Evolutionary conservation across 2,329 filamentous ascomycete species (phyloP), one percentile per base, ranked within the genome.

Genomic region (Ascochyta fabae): DNA sequence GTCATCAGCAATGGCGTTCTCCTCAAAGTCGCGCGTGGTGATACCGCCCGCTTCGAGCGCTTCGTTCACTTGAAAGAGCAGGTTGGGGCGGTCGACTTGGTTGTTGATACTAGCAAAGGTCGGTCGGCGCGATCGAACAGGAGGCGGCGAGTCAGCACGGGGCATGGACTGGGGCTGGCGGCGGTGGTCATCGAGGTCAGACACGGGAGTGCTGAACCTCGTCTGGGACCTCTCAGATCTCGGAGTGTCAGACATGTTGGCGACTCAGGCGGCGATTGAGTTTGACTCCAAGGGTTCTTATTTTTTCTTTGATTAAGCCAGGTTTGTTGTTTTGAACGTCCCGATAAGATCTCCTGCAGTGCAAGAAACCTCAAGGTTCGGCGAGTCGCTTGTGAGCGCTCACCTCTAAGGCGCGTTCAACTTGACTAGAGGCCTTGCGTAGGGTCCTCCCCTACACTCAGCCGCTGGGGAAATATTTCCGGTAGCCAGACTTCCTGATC

Each of bases 161-260:
- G 86, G 87, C 23, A 87, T 77, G 34, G 87, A 84, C 23, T 82
- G 76, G 4, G 82, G 77, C 70, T 90, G 88, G 70, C 87, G 81
- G 55, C 92, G 89, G 78, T 97, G 93, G 74, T 97, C 92, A 73
- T 97, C 92, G 43, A 97, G 84, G 72, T 93, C 88, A 59, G 88
- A 88, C 58, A 92, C 86, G 13, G 90, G 89, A 53, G 88, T 88
- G 75, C 86, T 86, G 77, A 88, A 92, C 67, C 87, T 84, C 67
- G 84, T 84, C 68, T 86, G 83, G 52, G 84, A 80, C 61, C 75
- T 79, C 68, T 88, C 88, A 84, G 92, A 96, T 86, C 72, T 79
- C 79, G 83, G 77, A 60, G 81, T 81, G 72, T 84, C 82, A 49
- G 78, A 76, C 80, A 79, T 80, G 56, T 76, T 81, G 73, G 62